These are phyloP conservation scores for Ogataea trehalophila DNA, from an alignment of 805 yeast genomes.

Conservation along the genomic window DNA sequence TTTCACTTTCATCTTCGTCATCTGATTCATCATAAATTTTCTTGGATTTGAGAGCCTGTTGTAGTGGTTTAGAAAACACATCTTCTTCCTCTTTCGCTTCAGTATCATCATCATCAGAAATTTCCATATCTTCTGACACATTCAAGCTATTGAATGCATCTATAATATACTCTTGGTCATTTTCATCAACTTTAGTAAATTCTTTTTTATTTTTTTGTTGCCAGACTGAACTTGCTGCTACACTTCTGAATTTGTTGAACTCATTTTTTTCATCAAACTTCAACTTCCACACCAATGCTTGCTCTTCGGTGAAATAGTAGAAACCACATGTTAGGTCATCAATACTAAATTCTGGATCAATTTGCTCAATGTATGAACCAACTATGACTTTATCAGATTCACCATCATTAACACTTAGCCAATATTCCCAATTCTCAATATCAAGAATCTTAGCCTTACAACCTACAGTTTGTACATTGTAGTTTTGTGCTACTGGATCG, in stretches of 20 bases:
- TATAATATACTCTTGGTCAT: constrained; percentile 51
- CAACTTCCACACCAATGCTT: constrained; percentile 58
- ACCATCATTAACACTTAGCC: constrained; percentile 40
- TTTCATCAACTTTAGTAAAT: constrained; percentile 40
- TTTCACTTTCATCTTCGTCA: constrained; percentile 35
- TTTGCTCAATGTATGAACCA: constrained; percentile 40
- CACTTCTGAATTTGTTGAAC: constrained; percentile 48
- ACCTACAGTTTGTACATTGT: constrained; percentile 36
- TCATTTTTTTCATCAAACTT: constrained; percentile 41
- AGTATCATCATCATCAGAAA: constrained; percentile 26
- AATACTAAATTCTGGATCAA: constrained; percentile 65
- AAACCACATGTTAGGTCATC: constrained; percentile 58
- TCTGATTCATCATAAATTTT: constrained; percentile 4
- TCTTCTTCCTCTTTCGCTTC: constrained; percentile 32
- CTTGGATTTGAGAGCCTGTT: not conserved
- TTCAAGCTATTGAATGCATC: constrained; percentile 46
- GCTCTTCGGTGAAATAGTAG: constrained; percentile 42
- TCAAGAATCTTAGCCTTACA: constrained; percentile 38
- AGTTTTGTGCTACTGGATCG: constrained; percentile 47
- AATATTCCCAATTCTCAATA: constrained; percentile 46
- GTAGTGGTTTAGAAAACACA: constrained; percentile 13
- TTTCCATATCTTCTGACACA: constrained; percentile 21
- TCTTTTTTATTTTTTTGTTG: constrained; percentile 48
- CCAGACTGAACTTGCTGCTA: constrained; percentile 52
- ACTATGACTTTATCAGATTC: constrained; percentile 26